Evolutionary conservation across 805 yeast genomes (phyloP).

Genomic region (Naumovozyma castellii): DNA sequence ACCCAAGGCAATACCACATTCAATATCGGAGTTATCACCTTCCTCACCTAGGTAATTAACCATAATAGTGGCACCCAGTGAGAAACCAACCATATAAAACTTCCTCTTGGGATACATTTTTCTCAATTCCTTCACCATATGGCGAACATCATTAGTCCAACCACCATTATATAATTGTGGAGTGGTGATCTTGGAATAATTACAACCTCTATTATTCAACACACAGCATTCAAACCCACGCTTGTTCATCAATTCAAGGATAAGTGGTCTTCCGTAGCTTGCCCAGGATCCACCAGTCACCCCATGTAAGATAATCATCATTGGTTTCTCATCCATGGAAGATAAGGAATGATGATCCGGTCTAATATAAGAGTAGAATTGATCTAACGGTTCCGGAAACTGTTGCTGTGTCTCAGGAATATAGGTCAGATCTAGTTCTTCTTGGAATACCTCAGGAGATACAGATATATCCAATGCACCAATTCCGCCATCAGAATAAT

Average conservation of each 20-base stretch:
- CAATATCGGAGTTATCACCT: constrained; percentile 35
- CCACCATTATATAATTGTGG: constrained; percentile 62
- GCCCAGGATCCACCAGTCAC: constrained; percentile 83
- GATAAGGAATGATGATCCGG: constrained; percentile 34
- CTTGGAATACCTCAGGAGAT: constrained; percentile 1
- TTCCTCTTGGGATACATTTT: constrained; percentile 48
- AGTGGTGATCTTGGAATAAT: constrained; percentile 55
- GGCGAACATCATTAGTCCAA: constrained; percentile 62
- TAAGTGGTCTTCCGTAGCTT: constrained; percentile 55
- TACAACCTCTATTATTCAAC: constrained; percentile 69
- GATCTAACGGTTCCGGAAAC: constrained; percentile 11
- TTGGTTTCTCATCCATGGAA: constrained; percentile 39
- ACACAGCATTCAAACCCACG: constrained; percentile 55
- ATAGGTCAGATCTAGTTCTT: constrained; percentile 3
- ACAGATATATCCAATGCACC: constrained; percentile 64
- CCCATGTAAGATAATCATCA: constrained; percentile 64
- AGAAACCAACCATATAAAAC: constrained; percentile 66
- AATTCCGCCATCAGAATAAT: constrained; percentile 51
- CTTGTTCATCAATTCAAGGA: constrained; percentile 31
- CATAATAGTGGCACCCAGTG: constrained; percentile 68
- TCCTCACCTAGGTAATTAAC: constrained; percentile 67
- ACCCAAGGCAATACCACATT: constrained; percentile 52
- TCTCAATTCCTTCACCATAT: constrained; percentile 43
- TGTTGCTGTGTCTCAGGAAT: constrained; percentile 32
- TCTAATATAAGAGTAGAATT: constrained; percentile 17